Evolutionary conservation across 345 rosid genomes (phyloP), one percentile per base, ranked within the genome.

Genomic region (Gossypium sturtianum): DNA sequence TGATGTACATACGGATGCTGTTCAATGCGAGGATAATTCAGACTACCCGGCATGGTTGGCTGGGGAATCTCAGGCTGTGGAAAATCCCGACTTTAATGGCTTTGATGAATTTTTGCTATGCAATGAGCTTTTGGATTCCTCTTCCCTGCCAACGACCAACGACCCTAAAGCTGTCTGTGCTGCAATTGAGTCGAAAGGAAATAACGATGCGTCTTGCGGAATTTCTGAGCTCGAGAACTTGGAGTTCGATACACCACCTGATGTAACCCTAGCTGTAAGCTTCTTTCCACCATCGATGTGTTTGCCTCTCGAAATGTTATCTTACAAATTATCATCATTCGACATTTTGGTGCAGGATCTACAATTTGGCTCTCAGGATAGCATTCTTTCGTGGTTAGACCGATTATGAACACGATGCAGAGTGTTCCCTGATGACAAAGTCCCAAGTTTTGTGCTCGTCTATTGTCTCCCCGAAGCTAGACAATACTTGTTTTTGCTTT

Each of bases 201-300:
- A 54, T 20, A 58, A 65, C 25, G 63, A 23, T 56, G 72, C 61
- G 25, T 48, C 81, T 34, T 85, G 70, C 71, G 88, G 92, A 64
- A 78, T 88, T 59, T 70, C 90, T 23, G 97, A 90, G 79, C 84
- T 88, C 0, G 99, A 83, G 71, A 90, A 86, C 75, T 84, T 87
- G n/a, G 94, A 87, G 22, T 75, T 89, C 2, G 99, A 91, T 74
- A 83, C 88, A 17, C 94, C 96, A 1, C 99, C 98, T 51, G 96
- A 89, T 71, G 77, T 88, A 54, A 47, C 65, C 22, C 84, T 86
- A 72, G 53, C 91, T 58, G 99, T 91, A 84, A 91, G 89, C 73
- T 66, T 73, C 16, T 23, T 62, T 17, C 15, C 19, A 62, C 22
- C 47, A 43, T 61, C 41, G 61, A 52, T 65, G 38, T 61, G 15